Percentiles rank a stretch among this genome's conserved stretches.
Conservation (phyloP, 2,329 filamentous ascomycete genomes). For the Aspergillus sojae region DNA sequence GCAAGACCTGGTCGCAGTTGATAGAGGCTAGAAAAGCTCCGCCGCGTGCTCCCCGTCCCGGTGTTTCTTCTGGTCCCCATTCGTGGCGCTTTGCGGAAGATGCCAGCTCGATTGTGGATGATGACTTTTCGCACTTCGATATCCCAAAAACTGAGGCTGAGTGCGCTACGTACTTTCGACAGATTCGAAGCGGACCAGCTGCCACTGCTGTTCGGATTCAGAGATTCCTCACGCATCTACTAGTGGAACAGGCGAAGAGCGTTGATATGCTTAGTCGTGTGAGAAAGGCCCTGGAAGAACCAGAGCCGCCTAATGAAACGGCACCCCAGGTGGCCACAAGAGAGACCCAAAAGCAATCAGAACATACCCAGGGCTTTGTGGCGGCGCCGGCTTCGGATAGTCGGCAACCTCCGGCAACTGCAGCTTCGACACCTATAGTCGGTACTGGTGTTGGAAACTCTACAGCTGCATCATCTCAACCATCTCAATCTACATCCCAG, state of each 20-base stretch:
- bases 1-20: not conserved
- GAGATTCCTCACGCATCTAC: not conserved
- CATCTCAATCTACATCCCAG: not conserved
- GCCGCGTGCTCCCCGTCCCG: not conserved
- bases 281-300: not conserved
- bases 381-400: not conserved
- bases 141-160: not conserved
- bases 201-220: not conserved
- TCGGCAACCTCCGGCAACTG: not conserved
- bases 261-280: not conserved
- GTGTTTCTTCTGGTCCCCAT: not conserved
- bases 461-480: not conserved
- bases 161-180: not conserved
- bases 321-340: not conserved
- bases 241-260: not conserved
- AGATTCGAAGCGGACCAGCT: not conserved
- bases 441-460: not conserved
- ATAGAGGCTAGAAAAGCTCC: not conserved
- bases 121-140: not conserved
- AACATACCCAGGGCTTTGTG: no score
- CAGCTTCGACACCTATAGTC: not conserved
- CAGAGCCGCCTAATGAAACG: not conserved
- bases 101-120: not conserved
- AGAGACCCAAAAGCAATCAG: not conserved
- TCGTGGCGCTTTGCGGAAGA: not conserved